A percentile compares a stretch with the other conserved stretches of the same genome.
phyloP scores from a whole-genome alignment of 2,329 filamentous ascomycete species.

The Apiospora phragmitis region DNA sequence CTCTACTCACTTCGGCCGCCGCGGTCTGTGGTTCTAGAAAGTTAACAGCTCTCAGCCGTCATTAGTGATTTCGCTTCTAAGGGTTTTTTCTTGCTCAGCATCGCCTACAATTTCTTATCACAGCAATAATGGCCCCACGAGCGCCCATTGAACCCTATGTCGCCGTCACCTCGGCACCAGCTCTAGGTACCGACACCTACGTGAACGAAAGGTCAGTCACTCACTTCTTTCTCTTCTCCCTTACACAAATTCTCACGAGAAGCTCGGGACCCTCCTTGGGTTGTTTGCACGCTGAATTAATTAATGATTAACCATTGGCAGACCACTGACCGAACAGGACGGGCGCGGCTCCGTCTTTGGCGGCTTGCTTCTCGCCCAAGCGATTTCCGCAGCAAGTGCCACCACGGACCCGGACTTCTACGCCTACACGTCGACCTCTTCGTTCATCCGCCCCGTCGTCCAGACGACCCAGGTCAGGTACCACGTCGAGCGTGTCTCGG shows the following conservation, averaged over 20 bases:
- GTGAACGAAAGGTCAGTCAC: not conserved
- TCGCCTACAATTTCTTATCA: not conserved
- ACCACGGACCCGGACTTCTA: not conserved
- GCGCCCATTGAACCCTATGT: not conserved
- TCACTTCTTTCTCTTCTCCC: not conserved
- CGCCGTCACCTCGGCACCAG: not conserved
- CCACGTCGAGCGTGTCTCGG: not conserved
- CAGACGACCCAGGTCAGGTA: not conserved
- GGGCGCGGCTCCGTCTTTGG: conserved; percentile 10
- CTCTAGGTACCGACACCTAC: not conserved
- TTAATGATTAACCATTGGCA: not conserved
- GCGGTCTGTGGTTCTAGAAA: not conserved
- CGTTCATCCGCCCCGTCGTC: not conserved
- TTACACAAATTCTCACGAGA: not conserved
- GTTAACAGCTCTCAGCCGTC: too few relatives aligned
- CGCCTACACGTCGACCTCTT: conserved; percentile 8
- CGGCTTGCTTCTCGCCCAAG: conserved; percentile 8
- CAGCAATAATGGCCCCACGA: not conserved
- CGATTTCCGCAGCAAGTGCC: conserved; percentile 4
- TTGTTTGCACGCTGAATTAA: not conserved
- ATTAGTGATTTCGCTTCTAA: not conserved
- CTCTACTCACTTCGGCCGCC: not conserved
- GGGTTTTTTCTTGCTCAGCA: not conserved
- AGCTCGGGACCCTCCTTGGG: not conserved
- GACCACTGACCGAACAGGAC: not conserved